phyloP scores from a whole-genome alignment of 179 eudicot genomes.

The Heliamphora pulchella region DNA sequence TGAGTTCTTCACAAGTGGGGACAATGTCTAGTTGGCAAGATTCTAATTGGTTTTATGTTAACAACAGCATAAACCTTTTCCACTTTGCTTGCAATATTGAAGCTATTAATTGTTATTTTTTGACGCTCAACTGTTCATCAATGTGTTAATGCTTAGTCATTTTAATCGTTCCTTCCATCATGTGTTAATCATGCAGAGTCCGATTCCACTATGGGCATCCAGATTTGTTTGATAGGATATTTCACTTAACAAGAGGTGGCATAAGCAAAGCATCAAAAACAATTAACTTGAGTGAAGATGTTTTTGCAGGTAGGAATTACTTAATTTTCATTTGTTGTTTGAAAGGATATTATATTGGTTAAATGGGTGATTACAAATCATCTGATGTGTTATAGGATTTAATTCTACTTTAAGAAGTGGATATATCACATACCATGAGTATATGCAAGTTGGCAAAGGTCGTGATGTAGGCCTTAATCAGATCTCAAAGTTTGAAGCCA shows the following conservation, averaged over 20 bases:
- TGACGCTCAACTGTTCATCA: neutral
- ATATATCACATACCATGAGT: constrained; percentile 73
- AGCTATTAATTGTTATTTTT: neutral
- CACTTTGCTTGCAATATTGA: neutral
- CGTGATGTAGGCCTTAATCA: constrained; percentile 95
- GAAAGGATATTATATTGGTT: constrained; percentile 3
- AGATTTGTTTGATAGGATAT: constrained; percentile 89
- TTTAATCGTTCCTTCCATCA: neutral
- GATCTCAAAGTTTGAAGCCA: constrained; percentile 94
- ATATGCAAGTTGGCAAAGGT: constrained; percentile 98
- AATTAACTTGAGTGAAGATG: constrained; percentile 90
- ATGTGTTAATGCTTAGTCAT: neutral
- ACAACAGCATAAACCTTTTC: neutral
- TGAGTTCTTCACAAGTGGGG: neutral
- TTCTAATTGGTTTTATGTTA: neutral
- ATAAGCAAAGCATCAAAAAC: constrained; percentile 96
- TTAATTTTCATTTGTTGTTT: constrained; percentile 5
- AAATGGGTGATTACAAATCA: constrained; percentile 2
- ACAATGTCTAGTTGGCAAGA: neutral
- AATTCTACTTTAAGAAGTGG: constrained; percentile 82
- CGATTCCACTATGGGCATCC: constrained; percentile 98
- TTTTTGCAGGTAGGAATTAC: constrained; percentile 65
- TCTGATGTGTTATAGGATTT: constrained; percentile 41
- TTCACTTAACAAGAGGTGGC: constrained; percentile 97
- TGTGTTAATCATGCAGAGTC: constrained; percentile 46